Evolutionary conservation across 2,329 filamentous ascomycete species (phyloP).

Genomic region (Phyllosticta citribraziliensis): DNA sequence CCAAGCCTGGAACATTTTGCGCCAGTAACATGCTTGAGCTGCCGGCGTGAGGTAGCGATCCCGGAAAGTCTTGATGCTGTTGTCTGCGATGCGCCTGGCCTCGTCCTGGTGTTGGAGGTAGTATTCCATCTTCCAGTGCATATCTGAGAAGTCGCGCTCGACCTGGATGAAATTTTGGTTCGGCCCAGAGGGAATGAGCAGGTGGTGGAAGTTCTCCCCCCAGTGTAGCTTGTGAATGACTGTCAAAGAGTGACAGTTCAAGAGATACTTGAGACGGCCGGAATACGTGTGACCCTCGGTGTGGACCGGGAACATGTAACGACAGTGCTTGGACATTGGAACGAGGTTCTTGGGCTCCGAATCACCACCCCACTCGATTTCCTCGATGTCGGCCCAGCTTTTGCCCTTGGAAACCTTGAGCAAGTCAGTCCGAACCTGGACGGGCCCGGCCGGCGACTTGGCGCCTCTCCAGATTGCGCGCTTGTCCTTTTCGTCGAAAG

Average conservation of each 20-base stretch:
- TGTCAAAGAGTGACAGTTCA: conserved; percentile 33
- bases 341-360: conserved; percentile 9
- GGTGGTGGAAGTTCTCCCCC: conserved; percentile 40
- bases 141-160: conserved; percentile 33
- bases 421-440: conserved; percentile 15
- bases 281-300: conserved; percentile 21
- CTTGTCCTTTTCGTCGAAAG: conserved; percentile 13
- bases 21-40: conserved; percentile 48
- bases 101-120: conserved; percentile 32
- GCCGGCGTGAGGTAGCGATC: conserved; percentile 46
- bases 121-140: conserved; percentile 26
- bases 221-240: conserved; percentile 42
- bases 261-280: conserved; percentile 25
- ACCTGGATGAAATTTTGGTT: conserved; percentile 43
- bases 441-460: conserved; percentile 14
- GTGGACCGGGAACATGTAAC: conserved; percentile 15
- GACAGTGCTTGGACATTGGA: conserved; percentile 18
- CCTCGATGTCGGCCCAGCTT: conserved; percentile 16
- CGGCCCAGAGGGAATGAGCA: conserved; percentile 34
- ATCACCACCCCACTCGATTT: conserved; percentile 10
- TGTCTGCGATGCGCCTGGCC: conserved; percentile 38
- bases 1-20: conserved; percentile 34
- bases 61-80: conserved; percentile 38
- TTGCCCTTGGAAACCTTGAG: conserved; percentile 13
- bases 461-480: conserved; percentile 18